Percentiles rank a stretch among this genome's conserved stretches.
phyloP scores from a whole-genome alignment of 1,284 basidiomycete species.

The Ustilago xerochloae region DNA sequence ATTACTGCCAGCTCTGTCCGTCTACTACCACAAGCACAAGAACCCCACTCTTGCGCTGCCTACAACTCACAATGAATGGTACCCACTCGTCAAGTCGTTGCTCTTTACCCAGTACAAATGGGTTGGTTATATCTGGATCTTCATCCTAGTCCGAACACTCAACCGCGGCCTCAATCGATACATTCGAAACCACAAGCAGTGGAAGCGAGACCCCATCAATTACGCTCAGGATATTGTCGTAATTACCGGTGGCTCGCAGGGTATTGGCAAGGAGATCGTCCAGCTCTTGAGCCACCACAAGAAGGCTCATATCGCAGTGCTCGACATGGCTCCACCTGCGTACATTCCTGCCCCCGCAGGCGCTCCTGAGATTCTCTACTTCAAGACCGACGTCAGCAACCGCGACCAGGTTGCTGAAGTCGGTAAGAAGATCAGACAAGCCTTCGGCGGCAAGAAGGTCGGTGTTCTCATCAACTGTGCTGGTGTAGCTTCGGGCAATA shows the following conservation, averaged over 20 bases:
- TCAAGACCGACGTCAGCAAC: conserved; percentile 65
- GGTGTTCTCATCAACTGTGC: conserved; percentile 64
- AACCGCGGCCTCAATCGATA: conserved; percentile 57
- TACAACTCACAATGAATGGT: conserved; percentile 6
- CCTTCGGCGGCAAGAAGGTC: conserved; percentile 49
- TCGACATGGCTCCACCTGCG: conserved; percentile 62
- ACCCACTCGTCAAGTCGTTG: conserved; percentile 33
- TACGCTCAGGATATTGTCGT: conserved; percentile 64
- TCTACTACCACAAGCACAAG: conserved; percentile 46
- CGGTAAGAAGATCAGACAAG: conserved; percentile 51
- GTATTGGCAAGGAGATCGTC: conserved; percentile 65
- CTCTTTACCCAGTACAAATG: conserved; percentile 56
- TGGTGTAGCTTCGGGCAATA: conserved; percentile 60
- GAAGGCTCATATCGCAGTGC: conserved; percentile 61
- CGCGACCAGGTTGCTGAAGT: conserved; percentile 54
- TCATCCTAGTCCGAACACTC: conserved; percentile 52
- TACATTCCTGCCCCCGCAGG: conserved; percentile 61
- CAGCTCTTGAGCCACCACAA: conserved; percentile 57
- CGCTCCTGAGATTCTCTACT: conserved; percentile 63
- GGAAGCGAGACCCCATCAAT: conserved; percentile 51
- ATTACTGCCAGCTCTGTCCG: conserved; percentile 52
- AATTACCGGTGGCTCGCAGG: conserved; percentile 65
- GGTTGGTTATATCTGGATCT: conserved; percentile 48
- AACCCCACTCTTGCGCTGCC: conserved; percentile 6
- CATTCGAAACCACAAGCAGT: conserved; percentile 56